A percentile compares a stretch with the other conserved stretches of the same genome.
These are phyloP conservation scores for Suillus americanus DNA, from an alignment of 768 basidiomycete genomes.

Conservation along the genomic window DNA sequence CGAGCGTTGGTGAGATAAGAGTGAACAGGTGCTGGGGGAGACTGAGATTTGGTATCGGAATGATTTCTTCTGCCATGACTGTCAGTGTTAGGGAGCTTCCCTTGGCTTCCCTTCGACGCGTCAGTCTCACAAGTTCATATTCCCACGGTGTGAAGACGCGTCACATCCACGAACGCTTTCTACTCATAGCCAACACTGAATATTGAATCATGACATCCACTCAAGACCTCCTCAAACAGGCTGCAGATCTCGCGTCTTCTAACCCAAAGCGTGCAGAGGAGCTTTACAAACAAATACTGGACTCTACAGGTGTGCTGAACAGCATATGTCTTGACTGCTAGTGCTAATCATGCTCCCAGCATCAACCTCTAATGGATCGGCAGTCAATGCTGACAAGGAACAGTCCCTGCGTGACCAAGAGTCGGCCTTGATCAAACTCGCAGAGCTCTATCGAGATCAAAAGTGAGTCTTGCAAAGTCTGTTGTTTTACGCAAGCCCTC, in stretches of 20 bases:
- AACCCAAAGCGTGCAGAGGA: constrained; percentile 65
- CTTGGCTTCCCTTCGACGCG: constrained; percentile 29
- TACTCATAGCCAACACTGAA: background rate
- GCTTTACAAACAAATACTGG: constrained; percentile 73
- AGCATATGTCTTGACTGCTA: background rate
- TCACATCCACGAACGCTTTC: constrained; percentile 13
- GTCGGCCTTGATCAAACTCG: constrained; percentile 79
- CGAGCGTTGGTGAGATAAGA: constrained; percentile 60
- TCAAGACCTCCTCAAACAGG: constrained; percentile 40
- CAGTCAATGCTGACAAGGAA: constrained; percentile 44
- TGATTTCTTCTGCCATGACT: constrained; percentile 81
- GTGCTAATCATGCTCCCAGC: constrained; percentile 15
- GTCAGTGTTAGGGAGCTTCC: background rate
- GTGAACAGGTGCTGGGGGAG: constrained; percentile 80
- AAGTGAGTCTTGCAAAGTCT: constrained; percentile 47
- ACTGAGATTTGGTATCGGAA: constrained; percentile 84
- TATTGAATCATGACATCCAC: constrained; percentile 24
- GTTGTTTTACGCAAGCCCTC: background rate
- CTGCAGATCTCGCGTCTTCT: constrained; percentile 43
- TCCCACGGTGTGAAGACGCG: constrained; percentile 33
- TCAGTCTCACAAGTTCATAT: constrained; percentile 26
- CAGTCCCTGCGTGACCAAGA: constrained; percentile 79
- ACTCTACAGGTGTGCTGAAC: constrained; percentile 32
- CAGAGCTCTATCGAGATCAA: constrained; percentile 83
- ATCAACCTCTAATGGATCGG: constrained; percentile 33